phyloP scores from a whole-genome alignment of 1,284 basidiomycete genomes.

The Fomitopsis pinicola region DNA sequence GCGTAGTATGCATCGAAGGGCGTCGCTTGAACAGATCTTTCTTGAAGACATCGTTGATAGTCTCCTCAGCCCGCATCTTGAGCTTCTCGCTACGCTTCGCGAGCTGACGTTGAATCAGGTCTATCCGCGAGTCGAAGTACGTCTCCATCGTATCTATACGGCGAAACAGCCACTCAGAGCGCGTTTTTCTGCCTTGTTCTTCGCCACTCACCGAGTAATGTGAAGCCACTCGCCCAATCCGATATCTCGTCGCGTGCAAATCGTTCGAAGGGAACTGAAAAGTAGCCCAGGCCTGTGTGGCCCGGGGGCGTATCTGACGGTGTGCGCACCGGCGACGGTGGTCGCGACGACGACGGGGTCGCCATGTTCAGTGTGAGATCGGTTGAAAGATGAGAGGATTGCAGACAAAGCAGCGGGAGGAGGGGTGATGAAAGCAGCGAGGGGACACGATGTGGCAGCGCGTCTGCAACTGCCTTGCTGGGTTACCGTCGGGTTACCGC shows the following conservation, averaged over 20 bases:
- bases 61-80: constrained; percentile 72
- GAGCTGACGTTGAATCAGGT: constrained; percentile 82
- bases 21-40: constrained; percentile 27
- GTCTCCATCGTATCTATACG: constrained; percentile 79
- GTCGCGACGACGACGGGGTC: constrained; percentile 21
- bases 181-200: neutral
- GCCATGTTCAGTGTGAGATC: constrained; percentile 19
- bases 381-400: neutral
- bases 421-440: constrained; percentile 2
- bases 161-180: constrained; percentile 9
- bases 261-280: constrained; percentile 48
- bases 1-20: constrained; percentile 66
- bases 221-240: constrained; percentile 60
- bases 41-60: constrained; percentile 35
- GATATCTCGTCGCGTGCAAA: constrained; percentile 49
- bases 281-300: constrained; percentile 35
- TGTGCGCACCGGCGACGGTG: constrained; percentile 25
- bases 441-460: constrained; percentile 1
- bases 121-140: constrained; percentile 86
- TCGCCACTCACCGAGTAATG: constrained; percentile 55
- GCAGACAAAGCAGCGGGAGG: constrained; percentile 4
- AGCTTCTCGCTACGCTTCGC: constrained; percentile 83
- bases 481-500: neutral
- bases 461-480: neutral
- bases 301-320: constrained; percentile 19